phyloP scores from a whole-genome alignment of 2,329 filamentous ascomycete genomes.

The Dactylellina cionopaga region DNA sequence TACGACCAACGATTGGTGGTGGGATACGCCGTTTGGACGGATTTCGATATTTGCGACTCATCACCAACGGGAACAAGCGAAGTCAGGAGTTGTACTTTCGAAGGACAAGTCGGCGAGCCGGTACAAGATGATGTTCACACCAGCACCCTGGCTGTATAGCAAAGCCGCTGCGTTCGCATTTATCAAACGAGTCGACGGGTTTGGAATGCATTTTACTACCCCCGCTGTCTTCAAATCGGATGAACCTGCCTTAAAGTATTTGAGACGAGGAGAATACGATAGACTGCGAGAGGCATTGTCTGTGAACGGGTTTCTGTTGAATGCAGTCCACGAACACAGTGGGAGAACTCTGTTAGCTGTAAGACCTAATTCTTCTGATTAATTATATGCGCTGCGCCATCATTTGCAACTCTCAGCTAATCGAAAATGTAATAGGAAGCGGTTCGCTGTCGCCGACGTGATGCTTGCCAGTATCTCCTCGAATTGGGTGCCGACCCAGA shows the following conservation, averaged over 20 bases:
- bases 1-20: slow-evolving; percentile 37
- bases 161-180: slow-evolving; percentile 45
- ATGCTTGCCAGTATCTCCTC: slow-evolving; percentile 36
- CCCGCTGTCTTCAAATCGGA: slow-evolving; percentile 46
- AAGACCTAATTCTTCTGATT: neutral
- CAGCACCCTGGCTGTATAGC: slow-evolving; percentile 38
- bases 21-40: slow-evolving; percentile 46
- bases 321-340: slow-evolving; percentile 37
- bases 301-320: slow-evolving; percentile 34
- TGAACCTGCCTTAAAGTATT: slow-evolving; percentile 34
- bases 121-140: slow-evolving; percentile 47
- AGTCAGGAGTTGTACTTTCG: neutral
- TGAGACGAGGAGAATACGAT: slow-evolving; percentile 37
- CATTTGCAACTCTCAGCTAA: neutral
- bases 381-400: too few relatives aligned
- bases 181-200: slow-evolving; percentile 36
- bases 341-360: slow-evolving; percentile 40
- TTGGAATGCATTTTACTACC: slow-evolving; percentile 46
- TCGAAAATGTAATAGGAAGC: slow-evolving; percentile 27
- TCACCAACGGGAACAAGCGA: slow-evolving; percentile 21
- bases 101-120: slow-evolving; percentile 47
- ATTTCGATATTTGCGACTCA: slow-evolving; percentile 48
- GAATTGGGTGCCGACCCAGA: slow-evolving; percentile 42
- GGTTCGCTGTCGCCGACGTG: slow-evolving; percentile 39
- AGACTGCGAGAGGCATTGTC: slow-evolving; percentile 28